Evolutionary conservation across 805 yeast species (phyloP).

Genomic region (Yarrowia sp.): DNA sequence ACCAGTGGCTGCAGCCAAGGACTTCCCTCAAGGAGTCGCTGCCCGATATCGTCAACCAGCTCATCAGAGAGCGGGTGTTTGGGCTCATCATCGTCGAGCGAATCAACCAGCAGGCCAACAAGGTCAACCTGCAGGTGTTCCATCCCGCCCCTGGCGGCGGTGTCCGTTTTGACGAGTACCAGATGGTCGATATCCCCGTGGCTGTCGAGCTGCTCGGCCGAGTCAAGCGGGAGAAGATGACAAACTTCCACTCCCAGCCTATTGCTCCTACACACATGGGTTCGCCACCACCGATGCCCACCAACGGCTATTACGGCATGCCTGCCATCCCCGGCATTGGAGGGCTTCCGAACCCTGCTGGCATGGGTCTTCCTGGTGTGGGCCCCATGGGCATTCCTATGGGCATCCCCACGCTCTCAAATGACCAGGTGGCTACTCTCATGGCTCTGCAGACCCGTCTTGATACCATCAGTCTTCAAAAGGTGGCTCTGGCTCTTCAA

Average conservation of each 20-base stretch:
- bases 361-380: conserved; percentile 29
- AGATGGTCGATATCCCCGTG: conserved; percentile 67
- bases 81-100: conserved; percentile 72
- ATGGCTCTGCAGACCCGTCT: conserved; percentile 66
- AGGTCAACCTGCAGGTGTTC: conserved; percentile 75
- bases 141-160: conserved; percentile 72
- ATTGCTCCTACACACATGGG: background rate
- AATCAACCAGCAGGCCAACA: conserved; percentile 51
- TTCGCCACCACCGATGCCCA: conserved; percentile 8
- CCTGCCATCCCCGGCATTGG: background rate
- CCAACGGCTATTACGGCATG: conserved; percentile 33
- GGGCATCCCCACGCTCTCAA: conserved; percentile 16
- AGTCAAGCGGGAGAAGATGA: conserved; percentile 40
- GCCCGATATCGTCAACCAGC: conserved; percentile 56
- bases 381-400: conserved; percentile 18
- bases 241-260: conserved; percentile 1
- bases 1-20: conserved; percentile 55
- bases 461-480: conserved; percentile 77
- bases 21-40: conserved; percentile 58
- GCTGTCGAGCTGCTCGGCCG: conserved; percentile 64
- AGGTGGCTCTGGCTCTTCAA: conserved; percentile 56
- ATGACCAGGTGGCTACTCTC: conserved; percentile 39
- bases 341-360: conserved; percentile 33
- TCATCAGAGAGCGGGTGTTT: conserved; percentile 79
- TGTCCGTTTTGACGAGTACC: conserved; percentile 74